Conservation (phyloP, 371 early-diverging fungal genomes). For the Mortierella sp. region DNA sequence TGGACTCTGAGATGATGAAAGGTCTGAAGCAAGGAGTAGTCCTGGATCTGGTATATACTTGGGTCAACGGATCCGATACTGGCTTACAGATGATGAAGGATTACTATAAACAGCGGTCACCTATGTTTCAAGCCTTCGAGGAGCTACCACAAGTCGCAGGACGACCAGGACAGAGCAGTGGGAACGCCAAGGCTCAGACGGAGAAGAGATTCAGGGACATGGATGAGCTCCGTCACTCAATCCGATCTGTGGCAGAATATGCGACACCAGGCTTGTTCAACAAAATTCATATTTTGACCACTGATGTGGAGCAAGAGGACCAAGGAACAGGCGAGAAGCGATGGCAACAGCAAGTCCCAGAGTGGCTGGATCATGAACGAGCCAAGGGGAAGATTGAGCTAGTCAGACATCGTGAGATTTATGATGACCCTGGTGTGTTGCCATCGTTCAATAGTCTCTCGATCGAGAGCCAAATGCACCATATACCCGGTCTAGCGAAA, state of each 20-base stretch:
- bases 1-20: constrained; percentile 1
- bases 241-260: constrained; percentile 35
- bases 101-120: constrained; percentile 12
- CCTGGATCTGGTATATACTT: constrained; percentile 48
- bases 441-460: constrained; percentile 49
- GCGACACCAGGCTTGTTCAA: constrained; percentile 11
- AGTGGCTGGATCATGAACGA: constrained; percentile 35
- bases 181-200: not conserved
- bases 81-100: constrained; percentile 16
- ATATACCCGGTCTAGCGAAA: constrained; percentile 24
- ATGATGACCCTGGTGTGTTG: constrained; percentile 11
- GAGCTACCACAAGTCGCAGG: no score
- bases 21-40: not conserved
- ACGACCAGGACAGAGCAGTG: no score
- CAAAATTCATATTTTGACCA: constrained; percentile 39
- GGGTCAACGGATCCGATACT: constrained; percentile 54
- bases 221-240: constrained; percentile 33
- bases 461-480: constrained; percentile 48
- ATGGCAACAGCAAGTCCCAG: constrained; percentile 21
- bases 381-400: constrained; percentile 11
- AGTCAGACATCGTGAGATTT: constrained; percentile 25
- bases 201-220: constrained; percentile 34
- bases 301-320: constrained; percentile 13
- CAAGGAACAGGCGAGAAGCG: not conserved
- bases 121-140: no score